Base-by-base conservation (phyloP, 2,329 filamentous ascomycete species). In the Aspergillus sp. region DNA sequence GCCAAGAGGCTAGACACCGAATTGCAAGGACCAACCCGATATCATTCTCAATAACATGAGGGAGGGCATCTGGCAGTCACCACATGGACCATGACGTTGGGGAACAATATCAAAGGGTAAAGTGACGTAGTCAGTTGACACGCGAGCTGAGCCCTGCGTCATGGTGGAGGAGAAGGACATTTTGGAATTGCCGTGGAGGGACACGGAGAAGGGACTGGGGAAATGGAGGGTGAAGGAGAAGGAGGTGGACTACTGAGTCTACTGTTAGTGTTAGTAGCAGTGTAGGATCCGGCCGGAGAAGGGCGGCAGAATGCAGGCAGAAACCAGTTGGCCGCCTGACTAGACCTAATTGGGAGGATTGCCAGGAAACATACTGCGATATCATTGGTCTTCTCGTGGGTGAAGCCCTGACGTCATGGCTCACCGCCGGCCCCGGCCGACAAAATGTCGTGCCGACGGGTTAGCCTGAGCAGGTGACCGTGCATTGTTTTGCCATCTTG, bases 161-260 rank as follows among this genome's bases (percentile, higher is more conserved):
- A 50, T 49, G 44, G 44, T 8, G 44, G 32, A 36, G 13, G 13
- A 7, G 44, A 27, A n/a, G 5, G 23, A n/a, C 1, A 27, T 15
- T 25, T 19, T 23, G 5, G 6, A 10, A 5, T 36, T 17, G 23
- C 25, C 8, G 47, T 8, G 25, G 25, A 27, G 47, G 47, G 25
- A 32, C 47, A 27, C n/a, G 47, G 47, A 50, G 47, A 50, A 49
- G n/a, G n/a, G 25, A 30, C 47, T 50, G 47, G 47, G 47, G 47
- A 32, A 32, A 27, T 17, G 25, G 7, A n/a, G 25, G 47, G 30
- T 15, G 25, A 27, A 32, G n/a, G 15, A 30, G 25, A 2, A 30
- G 4, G 25, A 50, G 3, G 27, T 30, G 41, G 23, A 17, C 3
- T 13, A 17, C 44, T 42, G 32, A 10, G 21, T 23, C 21, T 23